These are phyloP conservation scores for Dacryopinax spathularia DNA, from an alignment of 768 basidiomycete species.

Conservation along the genomic window DNA sequence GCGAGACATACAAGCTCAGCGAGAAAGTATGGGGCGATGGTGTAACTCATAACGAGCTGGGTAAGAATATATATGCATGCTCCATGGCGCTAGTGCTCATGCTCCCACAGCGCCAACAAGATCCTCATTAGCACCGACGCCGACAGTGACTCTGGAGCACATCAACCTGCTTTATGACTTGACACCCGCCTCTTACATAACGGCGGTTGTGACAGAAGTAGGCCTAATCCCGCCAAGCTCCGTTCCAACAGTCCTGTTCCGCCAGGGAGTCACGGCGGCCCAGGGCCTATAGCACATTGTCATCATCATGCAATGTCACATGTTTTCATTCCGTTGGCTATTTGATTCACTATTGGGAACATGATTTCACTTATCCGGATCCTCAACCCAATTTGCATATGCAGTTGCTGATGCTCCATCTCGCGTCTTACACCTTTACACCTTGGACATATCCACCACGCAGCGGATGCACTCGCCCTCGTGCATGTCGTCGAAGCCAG, in stretches of 20 bases:
- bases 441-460: constrained; percentile 68
- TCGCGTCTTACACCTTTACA: background rate
- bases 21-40: constrained; percentile 86
- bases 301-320: background rate
- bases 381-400: background rate
- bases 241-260: constrained; percentile 58
- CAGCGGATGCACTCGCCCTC: constrained; percentile 84
- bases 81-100: background rate
- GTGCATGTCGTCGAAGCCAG: constrained; percentile 93
- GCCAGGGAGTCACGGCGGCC: background rate
- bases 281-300: background rate
- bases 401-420: background rate
- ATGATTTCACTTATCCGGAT: background rate
- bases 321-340: background rate
- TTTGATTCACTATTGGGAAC: background rate
- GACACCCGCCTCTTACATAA: constrained; percentile 81
- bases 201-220: constrained; percentile 93
- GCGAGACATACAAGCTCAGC: constrained; percentile 97
- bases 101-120: constrained; percentile 5
- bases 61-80: constrained; percentile 31
- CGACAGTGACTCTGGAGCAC: constrained; percentile 15
- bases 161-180: constrained; percentile 87
- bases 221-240: constrained; percentile 89
- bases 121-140: constrained; percentile 1
- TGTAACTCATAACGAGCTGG: constrained; percentile 91